Percentiles rank a stretch among this genome's conserved stretches.
Conservation (phyloP, 2,329 filamentous ascomycete species). For the Amphichorda felina region DNA sequence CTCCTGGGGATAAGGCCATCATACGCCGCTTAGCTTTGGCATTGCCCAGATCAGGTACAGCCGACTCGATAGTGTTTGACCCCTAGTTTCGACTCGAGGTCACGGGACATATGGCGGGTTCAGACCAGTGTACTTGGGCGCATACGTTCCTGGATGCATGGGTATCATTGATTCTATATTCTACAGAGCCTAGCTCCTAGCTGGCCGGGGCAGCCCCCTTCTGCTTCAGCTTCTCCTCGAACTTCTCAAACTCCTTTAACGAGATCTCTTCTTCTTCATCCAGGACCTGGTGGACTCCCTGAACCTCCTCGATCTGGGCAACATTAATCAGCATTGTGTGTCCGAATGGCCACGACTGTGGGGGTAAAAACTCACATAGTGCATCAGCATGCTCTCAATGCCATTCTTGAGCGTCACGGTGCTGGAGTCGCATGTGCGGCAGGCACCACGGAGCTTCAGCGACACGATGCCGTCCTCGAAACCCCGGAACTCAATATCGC, state of each 20-base stretch:
- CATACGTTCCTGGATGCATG: background rate
- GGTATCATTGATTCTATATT: conserved; percentile 6
- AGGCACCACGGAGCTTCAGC: conserved; percentile 83
- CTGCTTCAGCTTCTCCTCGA: conserved; percentile 69
- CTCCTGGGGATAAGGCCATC: too few species aligned
- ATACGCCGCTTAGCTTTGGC: too few species aligned
- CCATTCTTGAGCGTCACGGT: conserved; percentile 96
- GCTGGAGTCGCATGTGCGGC: conserved; percentile 90
- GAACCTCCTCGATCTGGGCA: conserved; percentile 82
- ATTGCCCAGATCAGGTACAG: too few species aligned
- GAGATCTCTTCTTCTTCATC: conserved; percentile 89
- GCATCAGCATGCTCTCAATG: conserved; percentile 98
- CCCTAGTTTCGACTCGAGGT: too few species aligned
- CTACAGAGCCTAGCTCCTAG: background rate
- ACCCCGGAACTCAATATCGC: conserved; percentile 90
- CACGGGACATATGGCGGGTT: too few species aligned
- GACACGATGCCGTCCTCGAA: conserved; percentile 73
- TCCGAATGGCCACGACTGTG: background rate
- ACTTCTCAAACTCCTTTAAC: conserved; percentile 79
- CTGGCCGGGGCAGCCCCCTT: conserved; percentile 20
- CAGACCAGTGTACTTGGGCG: too few species aligned
- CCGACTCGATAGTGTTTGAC: too few species aligned
- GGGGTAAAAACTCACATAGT: conserved; percentile 54
- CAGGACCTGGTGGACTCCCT: conserved; percentile 80
- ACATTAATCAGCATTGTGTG: conserved; percentile 13